Evolutionary conservation across 2,329 filamentous ascomycete genomes (phyloP).

Genomic region (Trichophyton verrucosum): DNA sequence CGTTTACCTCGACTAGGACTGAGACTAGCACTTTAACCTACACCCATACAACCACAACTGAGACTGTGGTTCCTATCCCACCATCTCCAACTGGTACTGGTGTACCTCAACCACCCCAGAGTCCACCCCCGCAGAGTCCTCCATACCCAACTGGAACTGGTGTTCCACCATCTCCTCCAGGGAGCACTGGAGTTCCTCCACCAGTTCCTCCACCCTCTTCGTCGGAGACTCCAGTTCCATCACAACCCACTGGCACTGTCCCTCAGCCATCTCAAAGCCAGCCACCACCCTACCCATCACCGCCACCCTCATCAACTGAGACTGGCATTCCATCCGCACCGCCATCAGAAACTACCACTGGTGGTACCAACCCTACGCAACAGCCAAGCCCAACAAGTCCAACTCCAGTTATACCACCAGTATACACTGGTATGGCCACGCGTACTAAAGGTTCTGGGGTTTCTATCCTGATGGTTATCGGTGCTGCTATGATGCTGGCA

Average conservation of each 20-base stretch:
- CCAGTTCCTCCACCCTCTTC: neutral
- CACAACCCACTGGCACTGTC: neutral
- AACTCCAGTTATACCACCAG: constrained; percentile 5
- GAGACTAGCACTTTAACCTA: constrained; percentile 2
- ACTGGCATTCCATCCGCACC: constrained; percentile 12
- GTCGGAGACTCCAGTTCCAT: constrained; percentile 3
- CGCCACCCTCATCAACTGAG: constrained; percentile 2
- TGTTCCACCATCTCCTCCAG: neutral
- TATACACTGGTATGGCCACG: constrained; percentile 9
- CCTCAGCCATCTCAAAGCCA: constrained; percentile 6
- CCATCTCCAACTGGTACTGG: neutral
- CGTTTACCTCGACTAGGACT: neutral
- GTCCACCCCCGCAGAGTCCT: neutral
- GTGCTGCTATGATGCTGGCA: constrained; percentile 10
- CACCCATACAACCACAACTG: neutral
- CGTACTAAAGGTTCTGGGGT: constrained; percentile 8
- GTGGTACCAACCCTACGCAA: constrained; percentile 5
- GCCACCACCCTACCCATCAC: neutral
- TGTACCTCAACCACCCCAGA: neutral
- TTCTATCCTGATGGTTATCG: constrained; percentile 9
- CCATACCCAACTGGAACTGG: neutral
- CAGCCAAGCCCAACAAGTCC: constrained; percentile 5
- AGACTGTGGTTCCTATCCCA: neutral
- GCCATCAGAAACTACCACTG: constrained; percentile 5
- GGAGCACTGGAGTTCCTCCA: neutral